Conservation (phyloP, 2,329 filamentous ascomycete species). For the Diaporthe caulivora region DNA sequence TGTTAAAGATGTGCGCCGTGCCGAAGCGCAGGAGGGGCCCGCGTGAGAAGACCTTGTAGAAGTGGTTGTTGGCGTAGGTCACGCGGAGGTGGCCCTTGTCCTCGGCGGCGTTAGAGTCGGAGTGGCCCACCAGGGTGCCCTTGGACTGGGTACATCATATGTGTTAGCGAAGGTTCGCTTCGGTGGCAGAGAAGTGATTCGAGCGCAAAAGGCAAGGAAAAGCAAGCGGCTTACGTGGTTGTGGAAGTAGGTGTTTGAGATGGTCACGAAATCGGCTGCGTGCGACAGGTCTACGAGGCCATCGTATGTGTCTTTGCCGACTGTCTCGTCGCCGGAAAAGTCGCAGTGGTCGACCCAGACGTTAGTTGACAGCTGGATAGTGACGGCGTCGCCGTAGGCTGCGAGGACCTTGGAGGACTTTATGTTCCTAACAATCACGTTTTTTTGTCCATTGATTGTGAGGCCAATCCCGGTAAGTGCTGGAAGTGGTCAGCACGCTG, state of each 20-base stretch:
- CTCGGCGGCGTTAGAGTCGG: slow-evolving; percentile 62
- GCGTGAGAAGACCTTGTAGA: slow-evolving; percentile 58
- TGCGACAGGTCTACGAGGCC: slow-evolving; percentile 67
- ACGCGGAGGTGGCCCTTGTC: slow-evolving; percentile 60
- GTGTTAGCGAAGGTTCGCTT: not conserved
- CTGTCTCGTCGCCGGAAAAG: slow-evolving; percentile 60
- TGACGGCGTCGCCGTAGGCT: slow-evolving; percentile 56
- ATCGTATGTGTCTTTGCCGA: slow-evolving; percentile 70
- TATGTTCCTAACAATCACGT: slow-evolving; percentile 62
- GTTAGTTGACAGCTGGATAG: slow-evolving; percentile 51
- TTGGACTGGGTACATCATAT: slow-evolving; percentile 56
- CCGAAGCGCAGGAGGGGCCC: slow-evolving; percentile 63
- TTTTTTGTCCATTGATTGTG: slow-evolving; percentile 55
- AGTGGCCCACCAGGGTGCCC: slow-evolving; percentile 70
- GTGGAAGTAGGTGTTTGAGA: slow-evolving; percentile 49
- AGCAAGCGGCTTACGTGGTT: slow-evolving; percentile 53
- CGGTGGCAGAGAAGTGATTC: too few relatives aligned
- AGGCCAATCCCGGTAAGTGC: slow-evolving; percentile 52
- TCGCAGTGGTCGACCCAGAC: slow-evolving; percentile 68
- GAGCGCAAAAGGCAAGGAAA: not conserved
- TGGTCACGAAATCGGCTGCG: slow-evolving; percentile 62
- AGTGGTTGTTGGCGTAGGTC: slow-evolving; percentile 64
- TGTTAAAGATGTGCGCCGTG: slow-evolving; percentile 61
- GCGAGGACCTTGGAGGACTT: slow-evolving; percentile 54
- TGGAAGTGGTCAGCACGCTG: not conserved